Evolutionary conservation across 225 moss, liverwort and hornwort species (phyloP).

Genomic region (Anthoceros angustus): DNA sequence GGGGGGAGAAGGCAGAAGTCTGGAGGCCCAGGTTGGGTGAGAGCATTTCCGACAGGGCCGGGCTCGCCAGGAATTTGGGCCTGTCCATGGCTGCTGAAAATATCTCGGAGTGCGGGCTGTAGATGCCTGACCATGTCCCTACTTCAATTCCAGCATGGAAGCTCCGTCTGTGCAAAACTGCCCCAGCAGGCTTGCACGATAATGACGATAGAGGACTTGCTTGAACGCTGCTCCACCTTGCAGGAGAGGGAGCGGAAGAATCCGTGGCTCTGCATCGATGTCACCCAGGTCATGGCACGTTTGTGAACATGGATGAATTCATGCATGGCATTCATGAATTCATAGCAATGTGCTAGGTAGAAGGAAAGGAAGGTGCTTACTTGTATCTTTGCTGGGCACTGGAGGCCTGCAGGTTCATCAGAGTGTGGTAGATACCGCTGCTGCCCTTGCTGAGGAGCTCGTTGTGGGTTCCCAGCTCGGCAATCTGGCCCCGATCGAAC

Average conservation of each 20-base stretch:
- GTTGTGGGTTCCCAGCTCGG: slow-evolving; percentile 22
- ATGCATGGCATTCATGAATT: no score
- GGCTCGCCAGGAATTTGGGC: background rate
- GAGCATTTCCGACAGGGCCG: background rate
- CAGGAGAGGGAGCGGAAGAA: no score
- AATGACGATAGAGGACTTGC: no score
- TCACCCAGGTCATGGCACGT: no score
- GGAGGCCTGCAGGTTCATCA: slow-evolving; percentile 25
- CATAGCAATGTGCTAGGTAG: no score
- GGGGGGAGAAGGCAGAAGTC: background rate
- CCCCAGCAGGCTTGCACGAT: no score
- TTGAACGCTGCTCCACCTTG: no score
- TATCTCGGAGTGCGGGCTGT: background rate
- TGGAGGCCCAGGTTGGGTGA: background rate
- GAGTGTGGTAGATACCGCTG: slow-evolving; percentile 17
- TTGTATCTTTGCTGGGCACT: slow-evolving; percentile 11
- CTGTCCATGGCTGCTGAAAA: background rate
- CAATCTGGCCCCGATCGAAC: slow-evolving; percentile 18
- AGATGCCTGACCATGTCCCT: slow-evolving; percentile 4
- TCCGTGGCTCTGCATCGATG: no score
- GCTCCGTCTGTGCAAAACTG: no score
- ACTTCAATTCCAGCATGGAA: background rate
- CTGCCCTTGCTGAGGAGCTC: slow-evolving; percentile 10
- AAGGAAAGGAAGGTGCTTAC: no score
- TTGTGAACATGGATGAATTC: no score